phyloP scores from a whole-genome alignment of 2,329 filamentous ascomycete species.

The Anthostomella pinea region DNA sequence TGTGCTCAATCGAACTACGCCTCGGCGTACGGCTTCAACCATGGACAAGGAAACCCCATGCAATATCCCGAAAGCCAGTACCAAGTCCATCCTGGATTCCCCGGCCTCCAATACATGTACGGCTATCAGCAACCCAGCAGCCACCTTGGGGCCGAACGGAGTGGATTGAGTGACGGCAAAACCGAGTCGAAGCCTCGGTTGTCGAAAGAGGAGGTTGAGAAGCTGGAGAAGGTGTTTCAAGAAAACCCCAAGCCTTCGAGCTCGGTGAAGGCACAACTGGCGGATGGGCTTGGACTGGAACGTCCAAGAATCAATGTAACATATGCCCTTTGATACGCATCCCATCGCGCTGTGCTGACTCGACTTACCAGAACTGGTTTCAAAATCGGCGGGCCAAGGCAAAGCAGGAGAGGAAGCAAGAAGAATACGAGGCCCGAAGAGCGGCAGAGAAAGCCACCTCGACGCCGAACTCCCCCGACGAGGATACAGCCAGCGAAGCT shows the following conservation, averaged over 20 bases:
- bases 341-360: slow-evolving; percentile 16
- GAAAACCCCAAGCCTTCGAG: slow-evolving; percentile 65
- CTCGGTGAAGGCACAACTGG: slow-evolving; percentile 58
- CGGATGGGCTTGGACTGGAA: slow-evolving; percentile 61
- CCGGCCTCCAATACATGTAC: slow-evolving; percentile 30
- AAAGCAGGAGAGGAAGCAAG: slow-evolving; percentile 60
- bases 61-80: slow-evolving; percentile 29
- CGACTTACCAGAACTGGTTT: slow-evolving; percentile 60
- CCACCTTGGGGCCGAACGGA: slow-evolving; percentile 26
- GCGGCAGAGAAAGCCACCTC: slow-evolving; percentile 36
- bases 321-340: slow-evolving; percentile 17
- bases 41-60: slow-evolving; percentile 22
- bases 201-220: slow-evolving; percentile 73
- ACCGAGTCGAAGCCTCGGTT: slow-evolving; percentile 53
- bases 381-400: slow-evolving; percentile 64
- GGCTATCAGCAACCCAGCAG: slow-evolving; percentile 25
- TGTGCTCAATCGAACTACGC: slow-evolving; percentile 24
- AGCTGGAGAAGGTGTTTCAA: slow-evolving; percentile 59
- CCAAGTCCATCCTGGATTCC: slow-evolving; percentile 20
- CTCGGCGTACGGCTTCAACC: slow-evolving; percentile 26
- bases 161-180: slow-evolving; percentile 27
- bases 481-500: slow-evolving; percentile 15
- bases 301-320: slow-evolving; percentile 61
- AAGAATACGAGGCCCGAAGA: slow-evolving; percentile 46
- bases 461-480: slow-evolving; percentile 33